Evolutionary conservation across 768 basidiomycete genomes (phyloP).

Genomic region (Mycena metata): DNA sequence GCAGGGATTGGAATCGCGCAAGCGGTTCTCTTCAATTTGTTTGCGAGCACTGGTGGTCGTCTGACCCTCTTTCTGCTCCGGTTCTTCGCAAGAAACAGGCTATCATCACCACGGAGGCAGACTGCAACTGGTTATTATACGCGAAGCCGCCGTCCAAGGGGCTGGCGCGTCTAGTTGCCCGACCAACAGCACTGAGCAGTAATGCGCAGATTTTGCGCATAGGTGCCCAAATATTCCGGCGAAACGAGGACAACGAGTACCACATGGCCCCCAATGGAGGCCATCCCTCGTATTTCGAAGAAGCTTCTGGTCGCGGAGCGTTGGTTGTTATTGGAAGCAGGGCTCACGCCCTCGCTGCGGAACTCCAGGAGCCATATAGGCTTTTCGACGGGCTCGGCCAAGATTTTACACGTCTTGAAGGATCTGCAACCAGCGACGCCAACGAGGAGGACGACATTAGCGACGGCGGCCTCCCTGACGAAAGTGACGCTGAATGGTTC

Average conservation of each 20-base stretch:
- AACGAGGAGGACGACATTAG: background rate
- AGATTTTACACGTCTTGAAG: conserved; percentile 15
- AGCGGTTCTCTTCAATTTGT: background rate
- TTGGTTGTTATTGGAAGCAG: conserved; percentile 21
- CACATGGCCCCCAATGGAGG: conserved; percentile 8
- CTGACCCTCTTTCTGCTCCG: background rate
- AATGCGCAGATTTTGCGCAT: conserved; percentile 28
- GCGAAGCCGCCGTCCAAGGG: conserved; percentile 9
- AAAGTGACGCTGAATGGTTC: no score
- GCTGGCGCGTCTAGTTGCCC: background rate
- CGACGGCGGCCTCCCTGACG: background rate
- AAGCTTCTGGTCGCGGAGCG: conserved; percentile 13
- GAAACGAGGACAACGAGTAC: conserved; percentile 15
- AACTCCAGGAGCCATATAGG: conserved; percentile 8
- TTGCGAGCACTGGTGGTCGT: conserved; percentile 8
- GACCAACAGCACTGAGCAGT: conserved; percentile 7
- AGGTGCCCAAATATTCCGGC: conserved; percentile 23
- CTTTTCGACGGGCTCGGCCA: conserved; percentile 18
- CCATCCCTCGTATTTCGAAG: conserved; percentile 27
- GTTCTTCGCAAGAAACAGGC: conserved; percentile 1
- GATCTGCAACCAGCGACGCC: background rate
- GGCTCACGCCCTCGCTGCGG: background rate
- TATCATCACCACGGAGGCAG: background rate
- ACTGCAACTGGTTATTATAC: conserved; percentile 20
- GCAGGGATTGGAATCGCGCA: no score